Conservation (phyloP, 192 early-diverging fungal species). For the Mortierella hygrophila region DNA sequence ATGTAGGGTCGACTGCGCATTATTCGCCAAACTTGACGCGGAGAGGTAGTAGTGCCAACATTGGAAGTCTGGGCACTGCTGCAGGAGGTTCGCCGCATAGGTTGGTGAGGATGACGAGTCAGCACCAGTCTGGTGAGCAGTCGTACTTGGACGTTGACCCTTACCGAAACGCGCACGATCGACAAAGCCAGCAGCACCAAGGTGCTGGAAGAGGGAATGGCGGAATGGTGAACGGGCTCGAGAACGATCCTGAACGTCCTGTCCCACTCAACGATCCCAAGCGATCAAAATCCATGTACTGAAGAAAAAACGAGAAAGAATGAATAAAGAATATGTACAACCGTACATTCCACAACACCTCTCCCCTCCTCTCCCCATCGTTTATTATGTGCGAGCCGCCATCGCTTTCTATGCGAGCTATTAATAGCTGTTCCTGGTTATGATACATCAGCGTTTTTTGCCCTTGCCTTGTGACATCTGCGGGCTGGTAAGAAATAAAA, state of each 20-base stretch:
- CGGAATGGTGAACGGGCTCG: background rate
- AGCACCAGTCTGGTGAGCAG: slow-evolving; percentile 34
- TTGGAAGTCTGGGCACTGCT: slow-evolving; percentile 13
- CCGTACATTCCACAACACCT: background rate
- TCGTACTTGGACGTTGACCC: slow-evolving; percentile 11
- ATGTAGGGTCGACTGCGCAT: background rate
- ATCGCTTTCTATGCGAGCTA: too few species aligned
- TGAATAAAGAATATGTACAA: background rate
- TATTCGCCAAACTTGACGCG: slow-evolving; percentile 20
- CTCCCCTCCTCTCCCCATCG: background rate
- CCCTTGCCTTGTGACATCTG: too few species aligned
- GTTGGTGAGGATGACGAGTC: slow-evolving; percentile 33
- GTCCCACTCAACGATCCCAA: slow-evolving; percentile 41
- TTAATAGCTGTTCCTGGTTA: too few species aligned
- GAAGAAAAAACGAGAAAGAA: background rate
- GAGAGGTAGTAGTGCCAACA: slow-evolving; percentile 28
- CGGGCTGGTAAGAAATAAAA: too few species aligned
- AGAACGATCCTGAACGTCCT: slow-evolving; percentile 17
- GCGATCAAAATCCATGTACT: slow-evolving; percentile 49
- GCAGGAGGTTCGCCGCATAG: background rate
- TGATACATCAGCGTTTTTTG: too few species aligned
- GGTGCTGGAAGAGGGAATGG: background rate
- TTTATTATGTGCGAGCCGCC: background rate
- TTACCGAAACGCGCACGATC: background rate
- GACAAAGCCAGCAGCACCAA: slow-evolving; percentile 10